Conservation (phyloP, 345 rosid species). For the Salix caprea region DNA sequence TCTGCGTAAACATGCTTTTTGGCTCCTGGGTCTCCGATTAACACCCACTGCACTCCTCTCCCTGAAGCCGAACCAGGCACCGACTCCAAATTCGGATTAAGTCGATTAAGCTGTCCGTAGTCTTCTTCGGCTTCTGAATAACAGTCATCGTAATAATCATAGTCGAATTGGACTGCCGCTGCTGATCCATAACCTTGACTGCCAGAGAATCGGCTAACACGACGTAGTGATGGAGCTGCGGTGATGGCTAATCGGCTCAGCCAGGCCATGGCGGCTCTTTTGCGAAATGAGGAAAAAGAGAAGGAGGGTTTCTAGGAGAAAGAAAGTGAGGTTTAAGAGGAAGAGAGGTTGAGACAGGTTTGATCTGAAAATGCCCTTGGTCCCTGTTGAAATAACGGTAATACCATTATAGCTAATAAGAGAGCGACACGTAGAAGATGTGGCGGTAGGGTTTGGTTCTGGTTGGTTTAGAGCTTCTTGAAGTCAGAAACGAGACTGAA, state of each 20-base stretch:
- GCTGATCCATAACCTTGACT: conserved; percentile 58
- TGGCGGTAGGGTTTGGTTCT: no score
- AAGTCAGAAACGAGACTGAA: background rate
- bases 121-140: conserved; percentile 4
- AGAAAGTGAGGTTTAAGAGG: conserved; percentile 34
- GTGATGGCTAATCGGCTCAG: conserved; percentile 36
- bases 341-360: background rate
- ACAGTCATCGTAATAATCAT: conserved; percentile 23
- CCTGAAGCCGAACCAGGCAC: conserved; percentile 40
- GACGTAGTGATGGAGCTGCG: conserved; percentile 19
- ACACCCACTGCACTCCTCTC: conserved; percentile 94
- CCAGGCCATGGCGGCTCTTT: conserved; percentile 48
- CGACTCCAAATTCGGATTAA: conserved; percentile 20
- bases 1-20: conserved; percentile 73
- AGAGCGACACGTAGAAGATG: background rate
- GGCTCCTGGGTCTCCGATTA: conserved; percentile 74
- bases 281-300: background rate
- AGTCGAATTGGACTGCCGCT: conserved; percentile 53
- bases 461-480: background rate
- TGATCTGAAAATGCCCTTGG: conserved; percentile 3
- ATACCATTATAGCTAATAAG: conserved; percentile 8
- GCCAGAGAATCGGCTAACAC: background rate
- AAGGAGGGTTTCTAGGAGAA: background rate
- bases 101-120: background rate
- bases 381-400: conserved; percentile 13